A percentile compares a stretch with the other conserved stretches of the same genome.
Evolutionary conservation across 805 yeast species (phyloP).

Genomic region (Yamadazyma insecticola): DNA sequence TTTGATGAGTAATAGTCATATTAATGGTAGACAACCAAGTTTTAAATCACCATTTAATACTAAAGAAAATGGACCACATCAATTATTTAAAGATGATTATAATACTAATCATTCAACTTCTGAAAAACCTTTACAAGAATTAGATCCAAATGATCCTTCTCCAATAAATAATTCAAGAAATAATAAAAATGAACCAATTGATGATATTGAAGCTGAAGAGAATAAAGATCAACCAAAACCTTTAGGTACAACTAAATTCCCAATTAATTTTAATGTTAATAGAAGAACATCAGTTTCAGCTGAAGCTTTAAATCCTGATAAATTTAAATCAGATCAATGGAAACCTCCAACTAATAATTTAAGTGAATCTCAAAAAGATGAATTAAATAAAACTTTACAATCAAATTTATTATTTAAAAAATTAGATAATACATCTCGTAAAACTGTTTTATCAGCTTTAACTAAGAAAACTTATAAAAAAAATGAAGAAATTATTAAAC

Average conservation of each 20-base stretch:
- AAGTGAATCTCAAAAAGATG: conserved; percentile 55
- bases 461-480: conserved; percentile 60
- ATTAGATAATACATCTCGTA: conserved; percentile 72
- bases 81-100: conserved; percentile 30
- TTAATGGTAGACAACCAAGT: conserved; percentile 36
- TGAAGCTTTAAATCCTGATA: conserved; percentile 76
- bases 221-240: conserved; percentile 11
- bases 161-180: conserved; percentile 2
- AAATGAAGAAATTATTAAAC: conserved; percentile 68
- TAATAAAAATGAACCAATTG: too few species aligned
- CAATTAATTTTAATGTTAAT: conserved; percentile 64
- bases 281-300: conserved; percentile 91
- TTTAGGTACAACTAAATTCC: conserved; percentile 28
- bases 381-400: conserved; percentile 67
- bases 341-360: conserved; percentile 66
- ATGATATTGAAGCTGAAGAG: too few species aligned
- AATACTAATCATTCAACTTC: conserved; percentile 12
- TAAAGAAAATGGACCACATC: conserved; percentile 58
- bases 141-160: conserved; percentile 23
- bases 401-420: conserved; percentile 82
- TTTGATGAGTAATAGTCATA: conserved; percentile 20
- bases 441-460: conserved; percentile 78
- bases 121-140: conserved; percentile 14
- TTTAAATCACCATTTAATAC: conserved; percentile 56
- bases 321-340: conserved; percentile 64